These are phyloP conservation scores for Wakefieldia striispora DNA, from an alignment of 768 basidiomycete genomes.

Conservation along the genomic window DNA sequence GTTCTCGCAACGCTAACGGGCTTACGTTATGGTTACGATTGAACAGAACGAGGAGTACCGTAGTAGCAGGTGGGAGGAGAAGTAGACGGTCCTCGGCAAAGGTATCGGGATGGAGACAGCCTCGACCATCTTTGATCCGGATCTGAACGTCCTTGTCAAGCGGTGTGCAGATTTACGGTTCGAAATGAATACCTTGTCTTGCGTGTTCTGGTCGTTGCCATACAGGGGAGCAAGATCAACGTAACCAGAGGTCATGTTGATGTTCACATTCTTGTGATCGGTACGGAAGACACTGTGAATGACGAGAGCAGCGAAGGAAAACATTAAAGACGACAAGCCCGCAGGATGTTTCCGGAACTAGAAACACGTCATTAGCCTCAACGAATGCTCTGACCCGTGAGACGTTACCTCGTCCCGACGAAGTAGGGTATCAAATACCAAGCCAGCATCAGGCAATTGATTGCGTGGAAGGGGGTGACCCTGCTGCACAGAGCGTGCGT, in stretches of 20 bases:
- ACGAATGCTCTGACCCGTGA: not conserved
- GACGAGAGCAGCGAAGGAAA: constrained; percentile 78
- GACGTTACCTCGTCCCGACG: constrained; percentile 60
- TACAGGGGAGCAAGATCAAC: constrained; percentile 84
- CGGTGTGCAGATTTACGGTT: not conserved
- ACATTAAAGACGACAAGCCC: constrained; percentile 78
- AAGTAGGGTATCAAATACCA: constrained; percentile 79
- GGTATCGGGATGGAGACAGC: constrained; percentile 62
- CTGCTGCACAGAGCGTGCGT: constrained; percentile 82
- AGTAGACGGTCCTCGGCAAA: constrained; percentile 80
- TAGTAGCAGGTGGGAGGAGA: constrained; percentile 75
- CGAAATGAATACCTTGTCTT: constrained; percentile 49
- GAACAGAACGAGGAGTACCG: constrained; percentile 79
- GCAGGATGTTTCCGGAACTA: constrained; percentile 77
- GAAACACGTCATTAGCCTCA: not conserved
- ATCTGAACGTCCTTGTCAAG: constrained; percentile 13
- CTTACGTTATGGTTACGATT: constrained; percentile 86
- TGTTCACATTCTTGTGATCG: constrained; percentile 56
- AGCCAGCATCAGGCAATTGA: constrained; percentile 74
- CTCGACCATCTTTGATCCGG: constrained; percentile 56
- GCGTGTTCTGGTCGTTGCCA: constrained; percentile 63
- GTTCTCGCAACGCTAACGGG: not conserved
- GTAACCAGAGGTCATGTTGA: constrained; percentile 86
- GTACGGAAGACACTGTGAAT: constrained; percentile 90
- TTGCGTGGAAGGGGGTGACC: constrained; percentile 59